Evolutionary conservation across 2,329 filamentous ascomycete genomes (phyloP), one percentile per base, ranked within the genome.

Genomic region (Ceratocystis harringtonii): DNA sequence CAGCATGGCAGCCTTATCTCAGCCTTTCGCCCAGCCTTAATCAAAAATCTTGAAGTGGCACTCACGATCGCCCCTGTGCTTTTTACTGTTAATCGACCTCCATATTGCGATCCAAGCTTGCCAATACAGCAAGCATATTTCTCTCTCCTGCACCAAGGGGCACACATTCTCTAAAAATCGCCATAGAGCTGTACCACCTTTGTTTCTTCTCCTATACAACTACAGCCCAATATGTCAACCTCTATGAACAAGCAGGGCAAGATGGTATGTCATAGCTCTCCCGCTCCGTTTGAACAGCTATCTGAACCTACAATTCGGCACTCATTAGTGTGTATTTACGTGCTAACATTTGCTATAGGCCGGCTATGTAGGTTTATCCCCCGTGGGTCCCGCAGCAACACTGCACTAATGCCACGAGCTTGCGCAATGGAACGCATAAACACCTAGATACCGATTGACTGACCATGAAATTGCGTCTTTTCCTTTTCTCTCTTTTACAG

Each of bases 201-300:
- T 48, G 2, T n/a, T 22, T 48, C 5, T 15, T 15, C n/a, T 30
- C 58, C 50, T 50, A 41, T 19, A 62, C 32, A 68, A 62, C 15
- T 58, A 7, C 15, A 43, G 32, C 60, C 63, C 58, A 65, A 62
- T 10, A 87, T 86, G 85, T 84, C 86, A 75, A 66, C 68, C 66
- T 43, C 66, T 55, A 64, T 68, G 66, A 92, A 96, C 84, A 95
- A 96, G 78, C 92, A 96, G 79, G 94, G 94, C 79, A 97, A 99
- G 84, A 97, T 99, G 94, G 94, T 97, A 81, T 83, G 90, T 86
- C 68, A 67, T 52, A 64, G 43, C 52, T 57, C 15, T 43, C 69
- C 68, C 71, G 69, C 69, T 72, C 71, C 72, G 36, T 12, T 41
- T 41, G 10, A 41, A 41, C 36, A 41, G 36, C 36, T 41, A 41